Evolutionary conservation across 805 yeast genomes (phyloP).

Genomic region (Kodamaea restingae): DNA sequence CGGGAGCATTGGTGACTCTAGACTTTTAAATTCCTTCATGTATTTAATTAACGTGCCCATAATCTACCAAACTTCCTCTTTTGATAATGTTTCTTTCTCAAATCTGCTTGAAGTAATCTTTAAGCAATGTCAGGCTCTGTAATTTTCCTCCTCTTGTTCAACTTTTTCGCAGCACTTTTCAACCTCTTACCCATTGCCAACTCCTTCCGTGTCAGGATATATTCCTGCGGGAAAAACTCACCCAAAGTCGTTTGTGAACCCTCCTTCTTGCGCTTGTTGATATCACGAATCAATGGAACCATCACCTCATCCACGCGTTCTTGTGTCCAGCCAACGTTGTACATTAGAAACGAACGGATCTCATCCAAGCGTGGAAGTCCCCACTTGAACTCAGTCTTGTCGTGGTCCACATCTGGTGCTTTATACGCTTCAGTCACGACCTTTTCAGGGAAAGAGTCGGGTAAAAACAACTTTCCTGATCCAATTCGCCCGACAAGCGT

Average conservation of each 20-base stretch:
- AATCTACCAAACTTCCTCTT: no score
- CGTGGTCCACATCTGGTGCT: constrained; percentile 80
- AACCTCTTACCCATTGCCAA: constrained; percentile 57
- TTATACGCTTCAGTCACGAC: constrained; percentile 70
- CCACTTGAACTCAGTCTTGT: constrained; percentile 78
- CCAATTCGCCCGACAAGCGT: constrained; percentile 55
- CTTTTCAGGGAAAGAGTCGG: constrained; percentile 64
- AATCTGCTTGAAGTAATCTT: no score
- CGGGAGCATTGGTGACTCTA: no score
- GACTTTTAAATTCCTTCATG: no score
- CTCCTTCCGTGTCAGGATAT: constrained; percentile 43
- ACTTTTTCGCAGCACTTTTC: constrained; percentile 51
- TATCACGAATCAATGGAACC: constrained; percentile 77
- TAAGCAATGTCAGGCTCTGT: no score
- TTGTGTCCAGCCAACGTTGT: constrained; percentile 75
- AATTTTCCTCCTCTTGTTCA: constrained; percentile 27
- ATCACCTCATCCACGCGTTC: constrained; percentile 75
- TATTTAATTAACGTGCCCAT: no score
- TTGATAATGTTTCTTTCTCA: no score
- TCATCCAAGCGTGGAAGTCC: constrained; percentile 84
- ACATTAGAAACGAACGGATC: constrained; percentile 64
- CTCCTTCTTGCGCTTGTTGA: constrained; percentile 57
- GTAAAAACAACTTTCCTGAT: constrained; percentile 50
- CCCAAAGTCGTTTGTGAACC: constrained; percentile 57
- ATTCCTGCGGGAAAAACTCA: constrained; percentile 65